Percentiles rank a stretch among this genome's conserved stretches.
These are phyloP conservation scores for Plenodomus tracheiphilus DNA, from an alignment of 2,329 filamentous ascomycete species.

Conservation along the genomic window DNA sequence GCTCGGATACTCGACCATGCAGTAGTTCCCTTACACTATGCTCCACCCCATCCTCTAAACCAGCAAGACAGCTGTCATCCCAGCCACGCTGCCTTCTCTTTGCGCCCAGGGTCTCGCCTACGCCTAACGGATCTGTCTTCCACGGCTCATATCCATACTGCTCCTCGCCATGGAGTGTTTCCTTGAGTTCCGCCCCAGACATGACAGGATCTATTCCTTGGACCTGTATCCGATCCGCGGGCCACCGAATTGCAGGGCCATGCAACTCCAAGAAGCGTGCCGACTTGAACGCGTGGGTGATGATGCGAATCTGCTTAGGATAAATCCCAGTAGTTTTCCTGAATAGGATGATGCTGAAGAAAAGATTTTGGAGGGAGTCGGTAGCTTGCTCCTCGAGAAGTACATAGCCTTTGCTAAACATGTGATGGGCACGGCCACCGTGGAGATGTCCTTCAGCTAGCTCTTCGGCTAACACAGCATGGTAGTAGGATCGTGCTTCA, in stretches of 20 bases:
- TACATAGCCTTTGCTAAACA: constrained; percentile 51
- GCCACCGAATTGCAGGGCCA: constrained; percentile 50
- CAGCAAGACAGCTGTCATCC: constrained; percentile 22
- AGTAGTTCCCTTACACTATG: constrained; percentile 33
- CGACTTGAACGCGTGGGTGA: constrained; percentile 55
- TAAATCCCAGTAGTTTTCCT: constrained; percentile 44
- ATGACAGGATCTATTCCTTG: constrained; percentile 53
- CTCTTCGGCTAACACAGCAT: constrained; percentile 33
- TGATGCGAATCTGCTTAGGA: constrained; percentile 47
- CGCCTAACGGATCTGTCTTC: constrained; percentile 46
- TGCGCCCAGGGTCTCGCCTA: constrained; percentile 32
- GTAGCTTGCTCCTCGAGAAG: constrained; percentile 71
- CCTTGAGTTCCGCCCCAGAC: constrained; percentile 38
- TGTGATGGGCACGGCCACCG: constrained; percentile 25
- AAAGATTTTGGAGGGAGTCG: constrained; percentile 83
- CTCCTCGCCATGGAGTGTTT: constrained; percentile 43
- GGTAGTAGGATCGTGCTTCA: constrained; percentile 44
- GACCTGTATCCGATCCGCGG: constrained; percentile 44
- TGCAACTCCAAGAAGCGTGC: constrained; percentile 47
- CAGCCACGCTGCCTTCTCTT: constrained; percentile 50
- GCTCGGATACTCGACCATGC: constrained; percentile 19
- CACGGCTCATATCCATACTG: constrained; percentile 44
- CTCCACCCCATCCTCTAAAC: constrained; percentile 31
- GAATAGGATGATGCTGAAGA: constrained; percentile 71
- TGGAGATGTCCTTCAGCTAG: constrained; percentile 24